Conservation (phyloP, 495 filamentous ascomycete genomes). For the Aspergillus sparsus region DNA sequence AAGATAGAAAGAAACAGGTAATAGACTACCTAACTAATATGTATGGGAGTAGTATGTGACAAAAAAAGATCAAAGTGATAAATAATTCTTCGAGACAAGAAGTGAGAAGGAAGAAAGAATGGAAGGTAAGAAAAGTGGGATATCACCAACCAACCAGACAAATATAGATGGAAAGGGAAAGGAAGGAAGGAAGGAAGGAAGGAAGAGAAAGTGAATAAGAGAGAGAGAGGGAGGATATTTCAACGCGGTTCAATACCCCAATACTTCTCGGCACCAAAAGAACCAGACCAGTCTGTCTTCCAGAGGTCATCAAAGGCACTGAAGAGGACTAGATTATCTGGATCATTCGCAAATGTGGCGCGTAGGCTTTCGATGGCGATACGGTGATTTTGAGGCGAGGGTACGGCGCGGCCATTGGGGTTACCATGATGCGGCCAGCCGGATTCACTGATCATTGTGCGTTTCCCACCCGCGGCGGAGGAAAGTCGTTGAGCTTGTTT, state of each 20-base stretch:
- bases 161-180: neutral
- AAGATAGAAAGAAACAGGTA: neutral
- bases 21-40: neutral
- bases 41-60: neutral
- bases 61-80: neutral
- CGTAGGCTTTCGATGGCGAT: constrained; percentile 65
- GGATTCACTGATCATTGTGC: constrained; percentile 67
- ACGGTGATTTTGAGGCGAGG: constrained; percentile 61
- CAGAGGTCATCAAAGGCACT: constrained; percentile 74
- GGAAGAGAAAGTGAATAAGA: neutral
- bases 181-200: neutral
- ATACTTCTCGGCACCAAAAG: constrained; percentile 70
- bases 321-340: constrained; percentile 63
- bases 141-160: neutral
- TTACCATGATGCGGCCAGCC: constrained; percentile 77
- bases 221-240: constrained; percentile 8
- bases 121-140: neutral
- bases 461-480: constrained; percentile 52
- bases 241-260: constrained; percentile 59
- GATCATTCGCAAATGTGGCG: constrained; percentile 46
- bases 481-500: constrained; percentile 54
- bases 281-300: constrained; percentile 66
- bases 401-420: constrained; percentile 64
- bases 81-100: neutral
- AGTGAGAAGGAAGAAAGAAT: neutral